Conservation (phyloP, 352 stramenopile species). For the Halophytophthora batemanensis region DNA sequence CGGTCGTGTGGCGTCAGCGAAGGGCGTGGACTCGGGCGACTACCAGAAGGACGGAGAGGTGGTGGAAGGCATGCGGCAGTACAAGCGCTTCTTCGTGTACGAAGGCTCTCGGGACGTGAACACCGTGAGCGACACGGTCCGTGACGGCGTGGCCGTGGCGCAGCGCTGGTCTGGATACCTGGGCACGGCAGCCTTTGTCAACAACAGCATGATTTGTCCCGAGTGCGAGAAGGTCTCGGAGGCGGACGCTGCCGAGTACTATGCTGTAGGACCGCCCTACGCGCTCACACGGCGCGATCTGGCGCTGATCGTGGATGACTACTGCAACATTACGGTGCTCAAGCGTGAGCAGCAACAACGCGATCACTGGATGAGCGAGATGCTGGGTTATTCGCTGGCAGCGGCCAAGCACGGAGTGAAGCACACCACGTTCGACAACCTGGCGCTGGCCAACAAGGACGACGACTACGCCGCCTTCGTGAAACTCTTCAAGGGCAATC, state of each 20-base stretch:
- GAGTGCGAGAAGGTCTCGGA: constrained; percentile 45
- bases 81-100: constrained; percentile 85
- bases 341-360: constrained; percentile 34
- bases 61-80: constrained; percentile 69
- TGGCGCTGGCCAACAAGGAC: constrained; percentile 48
- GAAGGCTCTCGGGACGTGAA: constrained; percentile 33
- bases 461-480: constrained; percentile 67
- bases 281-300: constrained; percentile 57
- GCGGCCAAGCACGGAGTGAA: constrained; percentile 64
- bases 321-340: constrained; percentile 55
- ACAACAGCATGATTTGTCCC: constrained; percentile 45
- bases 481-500: constrained; percentile 52
- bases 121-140: constrained; percentile 41
- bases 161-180: constrained; percentile 51
- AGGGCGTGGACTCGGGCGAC: constrained; percentile 56
- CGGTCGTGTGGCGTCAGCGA: constrained; percentile 48
- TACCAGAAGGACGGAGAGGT: constrained; percentile 58
- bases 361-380: constrained; percentile 43
- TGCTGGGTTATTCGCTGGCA: constrained; percentile 59
- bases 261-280: constrained; percentile 53
- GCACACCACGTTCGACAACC: constrained; percentile 72
- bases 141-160: constrained; percentile 42
- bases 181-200: constrained; percentile 32
- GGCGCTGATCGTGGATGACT: constrained; percentile 53
- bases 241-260: constrained; percentile 48